Base-by-base conservation (phyloP, 345 rosid genomes). In the Moricandia moricandioides region DNA sequence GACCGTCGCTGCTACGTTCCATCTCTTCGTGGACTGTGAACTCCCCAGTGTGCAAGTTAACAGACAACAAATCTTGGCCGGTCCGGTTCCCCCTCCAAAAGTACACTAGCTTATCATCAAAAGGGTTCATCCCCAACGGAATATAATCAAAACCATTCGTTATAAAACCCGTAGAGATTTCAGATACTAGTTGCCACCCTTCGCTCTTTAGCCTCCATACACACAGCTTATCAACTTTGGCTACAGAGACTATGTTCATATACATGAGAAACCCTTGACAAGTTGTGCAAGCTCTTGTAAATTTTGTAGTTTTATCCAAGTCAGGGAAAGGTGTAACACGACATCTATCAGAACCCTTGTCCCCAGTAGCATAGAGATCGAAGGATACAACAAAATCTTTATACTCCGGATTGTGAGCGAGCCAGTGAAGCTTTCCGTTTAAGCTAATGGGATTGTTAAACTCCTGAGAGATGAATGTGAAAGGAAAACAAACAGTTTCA, bases 361-460 rank as follows among this genome's bases (percentile, higher is more conserved):
- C 52, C 0, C 57, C 24, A 51, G 1, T 51, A 2, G 52, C 47
- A 4, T 31, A 71, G 35, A 71, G 16, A 31, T 71, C 34, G 14
- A 61, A 0, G 0, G 75, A 71, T 61, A 71, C 49, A 8, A 71
- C 1, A 14, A 71, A 14, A 4, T 35, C 8, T 45, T 45, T 45
- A 45, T n/a, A n/a, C 52, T 45, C 52, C 17, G 52, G 52, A 31
- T 35, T 3, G 6, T 18, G 31, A 1, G 67, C 75, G 8, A 61
- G 60, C 68, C 67, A 71, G 51, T 71, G 51, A 61, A 71, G 68
- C 10, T 17, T 62, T 5, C 61, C 68, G 13, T 71, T 71, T 60
- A 71, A 47, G 47, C 45, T 71, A 30, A 61, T 61, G 52, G 52
- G 30, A 2, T 29, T 21, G 35, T 13, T 45, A 45, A 45, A n/a